These are phyloP conservation scores for Mycena filopes DNA, from an alignment of 768 basidiomycete species.

Conservation along the genomic window DNA sequence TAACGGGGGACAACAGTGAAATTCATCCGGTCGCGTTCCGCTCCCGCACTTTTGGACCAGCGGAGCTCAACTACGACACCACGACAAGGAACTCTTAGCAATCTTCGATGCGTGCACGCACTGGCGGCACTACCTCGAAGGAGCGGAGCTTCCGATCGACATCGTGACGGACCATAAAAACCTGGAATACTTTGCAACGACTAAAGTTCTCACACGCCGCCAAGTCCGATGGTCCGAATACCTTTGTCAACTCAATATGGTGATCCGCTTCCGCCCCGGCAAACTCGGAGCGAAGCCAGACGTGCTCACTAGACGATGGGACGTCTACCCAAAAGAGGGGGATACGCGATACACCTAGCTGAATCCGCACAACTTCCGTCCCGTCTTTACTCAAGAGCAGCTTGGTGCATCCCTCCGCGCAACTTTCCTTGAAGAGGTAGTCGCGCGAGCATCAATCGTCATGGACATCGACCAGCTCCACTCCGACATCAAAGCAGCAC, in stretches of 20 bases:
- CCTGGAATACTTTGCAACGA: slow-evolving; percentile 20
- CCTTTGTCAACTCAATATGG: slow-evolving; percentile 38
- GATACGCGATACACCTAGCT: slow-evolving; percentile 22
- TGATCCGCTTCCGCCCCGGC: not conserved
- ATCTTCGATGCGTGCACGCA: slow-evolving; percentile 40
- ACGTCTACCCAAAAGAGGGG: slow-evolving; percentile 12
- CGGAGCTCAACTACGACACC: slow-evolving; percentile 48
- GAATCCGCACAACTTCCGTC: not conserved
- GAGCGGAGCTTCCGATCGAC: not conserved
- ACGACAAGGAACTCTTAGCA: slow-evolving; percentile 51
- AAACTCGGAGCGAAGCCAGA: not conserved
- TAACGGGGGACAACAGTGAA: not conserved
- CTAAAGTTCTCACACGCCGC: slow-evolving; percentile 37
- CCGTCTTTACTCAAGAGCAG: not conserved
- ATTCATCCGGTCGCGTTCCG: slow-evolving; percentile 41
- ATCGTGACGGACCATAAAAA: not conserved
- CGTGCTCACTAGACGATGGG: slow-evolving; percentile 8
- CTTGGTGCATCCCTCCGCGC: not conserved
- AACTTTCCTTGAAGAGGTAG: not conserved
- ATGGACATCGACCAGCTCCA: slow-evolving; percentile 1
- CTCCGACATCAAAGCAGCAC: not conserved
- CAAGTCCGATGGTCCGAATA: slow-evolving; percentile 50
- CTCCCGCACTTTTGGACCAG: slow-evolving; percentile 27
- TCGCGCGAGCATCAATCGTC: not conserved
- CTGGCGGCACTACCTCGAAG: slow-evolving; percentile 38